A percentile compares a stretch with the other conserved stretches of the same genome.
Conservation (phyloP, 2,329 filamentous ascomycete species). For the Colletotrichum eremochloae region DNA sequence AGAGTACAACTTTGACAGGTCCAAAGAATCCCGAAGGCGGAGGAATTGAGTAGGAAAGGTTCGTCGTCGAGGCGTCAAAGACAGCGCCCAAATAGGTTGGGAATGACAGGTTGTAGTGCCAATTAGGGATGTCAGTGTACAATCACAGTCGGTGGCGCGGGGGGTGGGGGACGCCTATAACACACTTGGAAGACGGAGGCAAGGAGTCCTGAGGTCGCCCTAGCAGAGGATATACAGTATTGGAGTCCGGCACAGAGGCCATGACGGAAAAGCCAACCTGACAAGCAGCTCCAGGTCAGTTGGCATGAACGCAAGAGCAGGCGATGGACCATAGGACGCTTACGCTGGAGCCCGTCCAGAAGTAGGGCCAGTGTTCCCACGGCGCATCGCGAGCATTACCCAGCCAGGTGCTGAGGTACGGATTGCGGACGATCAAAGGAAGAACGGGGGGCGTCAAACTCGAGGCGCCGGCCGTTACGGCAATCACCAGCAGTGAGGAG, state of each 20-base stretch:
- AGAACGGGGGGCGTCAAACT: slow-evolving; percentile 68
- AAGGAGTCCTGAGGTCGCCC: slow-evolving; percentile 66
- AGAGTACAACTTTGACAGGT: slow-evolving; percentile 58
- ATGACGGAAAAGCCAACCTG: slow-evolving; percentile 65
- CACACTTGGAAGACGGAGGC: slow-evolving; percentile 45
- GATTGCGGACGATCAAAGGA: slow-evolving; percentile 70
- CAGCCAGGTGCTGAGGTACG: slow-evolving; percentile 73
- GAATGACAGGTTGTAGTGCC: slow-evolving; percentile 55
- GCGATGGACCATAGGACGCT: slow-evolving; percentile 1
- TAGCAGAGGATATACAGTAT: slow-evolving; percentile 63
- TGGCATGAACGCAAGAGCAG: slow-evolving; percentile 19
- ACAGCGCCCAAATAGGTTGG: slow-evolving; percentile 60
- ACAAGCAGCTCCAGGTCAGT: slow-evolving; percentile 23
- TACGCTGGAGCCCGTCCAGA: slow-evolving; percentile 79
- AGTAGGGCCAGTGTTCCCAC: slow-evolving; percentile 90
- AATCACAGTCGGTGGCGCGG: too few relatives aligned
- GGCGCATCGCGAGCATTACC: slow-evolving; percentile 77
- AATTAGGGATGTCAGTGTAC: slow-evolving; percentile 23
- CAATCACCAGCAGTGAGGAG: slow-evolving; percentile 50
- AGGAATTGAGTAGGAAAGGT: slow-evolving; percentile 61
- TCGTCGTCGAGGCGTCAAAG: slow-evolving; percentile 65
- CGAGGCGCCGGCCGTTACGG: slow-evolving; percentile 58
- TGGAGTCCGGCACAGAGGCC: slow-evolving; percentile 58
- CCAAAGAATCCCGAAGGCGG: slow-evolving; percentile 47
- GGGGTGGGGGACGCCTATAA: neutral